Percentiles rank a stretch among this genome's conserved stretches.
Evolutionary conservation across 2,329 filamentous ascomycete species (phyloP).

Genomic region (Penicillium sp.): DNA sequence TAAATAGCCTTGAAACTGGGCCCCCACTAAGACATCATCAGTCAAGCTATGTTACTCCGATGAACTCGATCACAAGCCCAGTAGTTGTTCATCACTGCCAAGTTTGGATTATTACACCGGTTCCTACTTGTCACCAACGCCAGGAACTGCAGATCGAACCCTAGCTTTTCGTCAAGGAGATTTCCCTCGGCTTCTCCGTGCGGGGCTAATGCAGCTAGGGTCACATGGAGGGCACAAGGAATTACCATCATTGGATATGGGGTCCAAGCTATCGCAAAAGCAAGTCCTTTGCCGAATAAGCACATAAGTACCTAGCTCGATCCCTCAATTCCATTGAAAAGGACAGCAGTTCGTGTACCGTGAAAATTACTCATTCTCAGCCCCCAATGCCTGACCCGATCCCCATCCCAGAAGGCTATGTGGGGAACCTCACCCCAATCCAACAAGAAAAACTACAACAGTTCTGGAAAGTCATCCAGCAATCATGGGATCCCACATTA

Average conservation of each 20-base stretch:
- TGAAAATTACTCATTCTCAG: background rate
- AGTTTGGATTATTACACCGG: background rate
- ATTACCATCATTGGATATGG: background rate
- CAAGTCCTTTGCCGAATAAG: background rate
- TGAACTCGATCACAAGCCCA: background rate
- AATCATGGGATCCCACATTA: slow-evolving; percentile 16
- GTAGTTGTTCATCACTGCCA: background rate
- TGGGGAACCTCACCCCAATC: slow-evolving; percentile 14
- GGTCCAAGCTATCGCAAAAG: background rate
- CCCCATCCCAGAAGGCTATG: slow-evolving; percentile 8
- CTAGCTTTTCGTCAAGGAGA: background rate
- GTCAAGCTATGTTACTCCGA: background rate
- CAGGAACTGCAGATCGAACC: background rate
- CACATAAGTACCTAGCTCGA: background rate
- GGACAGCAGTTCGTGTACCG: background rate
- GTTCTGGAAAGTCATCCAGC: slow-evolving; percentile 19
- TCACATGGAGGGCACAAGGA: background rate
- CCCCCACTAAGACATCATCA: background rate
- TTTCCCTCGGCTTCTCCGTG: slow-evolving; percentile 1
- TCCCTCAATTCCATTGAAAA: background rate
- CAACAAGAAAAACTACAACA: slow-evolving; percentile 15
- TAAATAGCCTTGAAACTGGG: background rate
- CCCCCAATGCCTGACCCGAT: background rate
- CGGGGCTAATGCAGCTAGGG: slow-evolving; percentile 1
- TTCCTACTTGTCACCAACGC: background rate